Base-by-base conservation (phyloP, 176 grass and related monocot genomes). In the Lolium multiflorum region DNA sequence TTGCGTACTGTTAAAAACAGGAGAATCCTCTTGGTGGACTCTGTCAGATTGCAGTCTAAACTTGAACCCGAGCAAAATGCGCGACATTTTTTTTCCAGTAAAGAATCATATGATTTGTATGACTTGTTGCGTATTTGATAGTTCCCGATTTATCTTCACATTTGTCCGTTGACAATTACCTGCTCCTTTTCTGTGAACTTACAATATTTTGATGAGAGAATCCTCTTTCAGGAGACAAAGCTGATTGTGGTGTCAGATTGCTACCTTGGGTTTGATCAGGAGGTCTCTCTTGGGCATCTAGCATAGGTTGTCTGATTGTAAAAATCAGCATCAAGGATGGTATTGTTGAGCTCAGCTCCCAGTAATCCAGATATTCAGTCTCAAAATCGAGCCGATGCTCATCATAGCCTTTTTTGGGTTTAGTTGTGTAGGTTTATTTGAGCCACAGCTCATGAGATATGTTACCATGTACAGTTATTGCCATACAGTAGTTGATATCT, bases 161-260 rank as follows among this genome's bases (percentile, higher is more conserved):
- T 60, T 14, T 56, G 35, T 79, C 31, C 44, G 11, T 88, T 17
- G 37, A 76, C 56, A 62, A 76, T 83, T n/a, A 58, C 11, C 9
- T 60, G 12, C 6, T 35, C 14, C 22, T 78, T 49, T 81, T 12
- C 47, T 37, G 43, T 17, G 2, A 65, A 38, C 28, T 81, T 88
- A 15, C 74, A 16, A 85, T 84, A 38, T 83, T 89, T 79, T 82
- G 60, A 86, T 28, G 22, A 63, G 25, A 17, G 7, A 31, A 74
- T 87, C 41, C 58, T 55, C 20, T 87, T 92, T 87, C 90, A 98
- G 96, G 93, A 98, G 62, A 89, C 90, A 15, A 96, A 96, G 77
- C 84, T 96, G 71, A 84, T 98, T 61, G 71, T 98, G 74, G 90
- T 94, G 59, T 96, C 94, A 71, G 97, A 98, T 91, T 94, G 92